Evolutionary conservation across 495 filamentous ascomycete species (phyloP).

Genomic region (Podospora didyma): DNA sequence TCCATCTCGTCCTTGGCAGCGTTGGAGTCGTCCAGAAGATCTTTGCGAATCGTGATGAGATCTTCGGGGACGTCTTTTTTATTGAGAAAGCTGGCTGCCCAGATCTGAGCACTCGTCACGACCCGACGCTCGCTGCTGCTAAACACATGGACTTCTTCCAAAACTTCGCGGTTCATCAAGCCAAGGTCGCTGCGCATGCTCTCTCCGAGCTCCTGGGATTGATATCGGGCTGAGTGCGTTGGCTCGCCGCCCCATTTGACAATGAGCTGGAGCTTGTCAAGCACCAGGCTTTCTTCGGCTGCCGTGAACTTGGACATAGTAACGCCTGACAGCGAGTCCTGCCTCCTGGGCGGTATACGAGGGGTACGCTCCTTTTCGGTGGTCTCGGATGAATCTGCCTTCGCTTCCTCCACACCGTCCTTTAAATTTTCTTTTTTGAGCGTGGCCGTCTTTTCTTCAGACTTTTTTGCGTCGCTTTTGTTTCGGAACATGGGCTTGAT

Average conservation of each 20-base stretch:
- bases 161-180: constrained; percentile 84
- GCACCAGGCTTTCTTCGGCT: constrained; percentile 77
- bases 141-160: constrained; percentile 88
- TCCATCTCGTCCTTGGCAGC: constrained; percentile 99
- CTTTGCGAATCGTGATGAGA: constrained; percentile 84
- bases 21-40: constrained; percentile 94
- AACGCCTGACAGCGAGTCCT: constrained; percentile 79
- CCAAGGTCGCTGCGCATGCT: constrained; percentile 94
- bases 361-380: constrained; percentile 11
- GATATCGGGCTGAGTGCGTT: constrained; percentile 94
- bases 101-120: constrained; percentile 94
- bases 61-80: constrained; percentile 80
- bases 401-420: constrained; percentile 10
- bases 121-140: constrained; percentile 93
- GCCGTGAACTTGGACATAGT: constrained; percentile 88
- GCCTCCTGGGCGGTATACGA: constrained; percentile 51
- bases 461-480: constrained; percentile 48
- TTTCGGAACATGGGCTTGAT: constrained; percentile 98
- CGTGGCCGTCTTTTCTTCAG: constrained; percentile 40
- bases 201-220: constrained; percentile 87
- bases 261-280: constrained; percentile 95
- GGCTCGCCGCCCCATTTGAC: constrained; percentile 99
- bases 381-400: constrained; percentile 9
- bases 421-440: constrained; percentile 39
- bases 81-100: constrained; percentile 84